Evolutionary conservation across 148 eudicot genomes (phyloP).

Genomic region (Vaccinium macrocarpon): DNA sequence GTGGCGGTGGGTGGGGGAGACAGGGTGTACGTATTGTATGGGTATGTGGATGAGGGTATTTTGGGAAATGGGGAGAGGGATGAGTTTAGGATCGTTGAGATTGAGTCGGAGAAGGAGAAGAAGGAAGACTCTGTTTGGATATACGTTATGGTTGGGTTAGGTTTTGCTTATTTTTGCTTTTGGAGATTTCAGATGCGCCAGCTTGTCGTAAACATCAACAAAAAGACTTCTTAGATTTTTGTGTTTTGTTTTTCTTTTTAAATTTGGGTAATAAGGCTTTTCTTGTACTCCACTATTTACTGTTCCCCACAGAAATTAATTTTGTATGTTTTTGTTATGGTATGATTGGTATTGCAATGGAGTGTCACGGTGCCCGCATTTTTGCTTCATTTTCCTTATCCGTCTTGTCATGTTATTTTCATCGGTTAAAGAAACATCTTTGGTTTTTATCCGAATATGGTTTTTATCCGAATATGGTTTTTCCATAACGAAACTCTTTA

Average conservation of each 20-base stretch:
- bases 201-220: conserved; percentile 57
- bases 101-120: conserved; percentile 44
- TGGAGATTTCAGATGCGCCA: conserved; percentile 87
- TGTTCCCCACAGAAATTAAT: too few species aligned
- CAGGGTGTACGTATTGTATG: conserved; percentile 83
- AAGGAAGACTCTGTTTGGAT: conserved; percentile 60
- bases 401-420: too few species aligned
- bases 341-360: too few species aligned
- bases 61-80: conserved; percentile 52
- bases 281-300: too few species aligned
- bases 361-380: too few species aligned
- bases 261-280: too few species aligned
- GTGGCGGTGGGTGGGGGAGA: conserved; percentile 57
- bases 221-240: conserved; percentile 35
- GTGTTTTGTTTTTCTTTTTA: not conserved
- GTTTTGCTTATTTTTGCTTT: conserved; percentile 61
- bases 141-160: conserved; percentile 67
- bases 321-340: too few species aligned
- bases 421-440: too few species aligned
- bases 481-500: too few species aligned
- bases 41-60: conserved; percentile 67
- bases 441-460: too few species aligned
- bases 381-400: too few species aligned
- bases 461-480: too few species aligned
- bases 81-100: conserved; percentile 64